Evolutionary conservation across 73 alveolate genomes (phyloP), one percentile per base, ranked within the genome.

Genomic region (Breviolum minutum): DNA sequence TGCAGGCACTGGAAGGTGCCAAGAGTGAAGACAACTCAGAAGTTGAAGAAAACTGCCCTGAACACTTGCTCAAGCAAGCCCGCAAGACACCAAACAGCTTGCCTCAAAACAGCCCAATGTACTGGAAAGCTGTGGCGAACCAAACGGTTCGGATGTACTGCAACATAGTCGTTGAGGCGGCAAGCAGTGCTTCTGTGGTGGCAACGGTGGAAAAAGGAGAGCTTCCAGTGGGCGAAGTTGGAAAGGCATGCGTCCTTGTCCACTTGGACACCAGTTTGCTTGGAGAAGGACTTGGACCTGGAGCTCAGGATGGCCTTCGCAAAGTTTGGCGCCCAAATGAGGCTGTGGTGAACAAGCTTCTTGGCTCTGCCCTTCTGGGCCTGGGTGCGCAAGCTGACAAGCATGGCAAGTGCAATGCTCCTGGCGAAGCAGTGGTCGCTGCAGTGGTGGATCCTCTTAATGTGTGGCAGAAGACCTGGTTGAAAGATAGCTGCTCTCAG

Each of bases 121-220:
- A 63, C 81, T 63, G 95, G 95, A 86, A 62, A 20, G 79, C 95
- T 3, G 80, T 86, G 7, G 95, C 95, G 30, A 86, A 86, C 95
- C 95, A 86, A 32, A 86, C 95, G 8, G 95, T 86, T 26, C 61
- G 95, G 32, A 62, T 26, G 63, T 86, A 86, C 26, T 6, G 6
- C 66, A 9, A 26, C 2, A 8, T 62, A 3, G 30, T 86, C 27
- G 20, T 8, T 63, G 95, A 86, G 29, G 62, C 66, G 17, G 63
- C 7, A 1, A 86, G 60, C 6, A 5, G 69, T 40, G 69, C 88
- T 29, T 5, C 6, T 10, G 10, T 32, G 69, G 29, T 48, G 16
- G 6, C 68, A 9, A 19, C 70, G 61, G 6, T 80, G 70, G 88
- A 80, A 29, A n/a, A 80, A 68, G 60, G 12, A 14, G 48, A 80